Percentiles rank a stretch among this genome's conserved stretches.
phyloP scores from a whole-genome alignment of 768 basidiomycete genomes.

The Dioszegia crocea region DNA sequence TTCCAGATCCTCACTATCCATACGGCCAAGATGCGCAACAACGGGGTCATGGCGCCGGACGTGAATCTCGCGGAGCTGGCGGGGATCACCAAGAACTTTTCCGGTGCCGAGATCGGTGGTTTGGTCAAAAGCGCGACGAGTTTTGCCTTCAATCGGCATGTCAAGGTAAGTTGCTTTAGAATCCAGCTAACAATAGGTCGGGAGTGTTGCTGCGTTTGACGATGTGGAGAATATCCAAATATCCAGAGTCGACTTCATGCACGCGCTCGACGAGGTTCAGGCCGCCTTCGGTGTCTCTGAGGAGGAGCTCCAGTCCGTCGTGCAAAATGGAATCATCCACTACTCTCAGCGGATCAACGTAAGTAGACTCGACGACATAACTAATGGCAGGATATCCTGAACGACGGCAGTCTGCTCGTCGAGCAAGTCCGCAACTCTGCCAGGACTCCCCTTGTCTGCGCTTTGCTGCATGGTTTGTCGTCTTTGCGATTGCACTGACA shows the following conservation, averaged over 20 bases:
- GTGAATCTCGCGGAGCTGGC: conserved; percentile 83
- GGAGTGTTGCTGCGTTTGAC: conserved; percentile 93
- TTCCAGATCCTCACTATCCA: conserved; percentile 92
- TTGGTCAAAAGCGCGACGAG: conserved; percentile 96
- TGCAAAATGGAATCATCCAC: conserved; percentile 92
- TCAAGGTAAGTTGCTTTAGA: conserved; percentile 59
- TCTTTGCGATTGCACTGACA: not conserved
- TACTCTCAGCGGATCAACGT: conserved; percentile 72
- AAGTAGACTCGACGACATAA: conserved; percentile 47
- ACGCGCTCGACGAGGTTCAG: conserved; percentile 87
- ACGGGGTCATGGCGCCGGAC: conserved; percentile 81
- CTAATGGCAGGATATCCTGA: conserved; percentile 66
- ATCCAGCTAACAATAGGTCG: conserved; percentile 56
- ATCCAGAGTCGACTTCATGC: conserved; percentile 76
- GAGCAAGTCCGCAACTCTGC: conserved; percentile 89
- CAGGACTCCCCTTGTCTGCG: conserved; percentile 84
- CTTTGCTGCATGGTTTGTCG: conserved; percentile 67
- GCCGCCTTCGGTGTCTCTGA: conserved; percentile 97
- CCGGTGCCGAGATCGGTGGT: conserved; percentile 92
- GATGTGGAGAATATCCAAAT: conserved; percentile 92
- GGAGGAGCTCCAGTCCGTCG: conserved; percentile 85
- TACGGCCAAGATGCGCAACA: conserved; percentile 86
- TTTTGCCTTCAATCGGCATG: conserved; percentile 96
- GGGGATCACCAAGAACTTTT: conserved; percentile 86
- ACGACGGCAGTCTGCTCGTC: conserved; percentile 79